phyloP scores from a whole-genome alignment of 306 rosid species.

The Quercus engelmannii region DNA sequence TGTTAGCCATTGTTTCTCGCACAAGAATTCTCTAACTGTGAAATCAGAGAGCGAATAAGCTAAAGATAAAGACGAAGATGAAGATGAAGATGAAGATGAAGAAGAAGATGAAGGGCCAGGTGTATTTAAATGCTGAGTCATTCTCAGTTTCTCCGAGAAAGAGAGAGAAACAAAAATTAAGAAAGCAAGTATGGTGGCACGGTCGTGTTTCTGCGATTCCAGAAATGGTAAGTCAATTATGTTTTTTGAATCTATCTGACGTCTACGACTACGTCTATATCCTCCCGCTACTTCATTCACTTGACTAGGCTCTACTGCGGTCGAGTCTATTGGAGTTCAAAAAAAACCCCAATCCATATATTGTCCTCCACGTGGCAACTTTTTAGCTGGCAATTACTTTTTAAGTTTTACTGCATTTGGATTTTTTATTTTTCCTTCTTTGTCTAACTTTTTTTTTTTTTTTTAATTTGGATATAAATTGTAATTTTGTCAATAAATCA shows the following conservation, averaged over 20 bases:
- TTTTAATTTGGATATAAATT: too few species aligned
- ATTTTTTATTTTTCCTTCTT: too few species aligned
- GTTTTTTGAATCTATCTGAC: neutral
- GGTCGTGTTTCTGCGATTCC: neutral
- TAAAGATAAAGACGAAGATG: neutral
- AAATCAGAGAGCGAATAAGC: neutral
- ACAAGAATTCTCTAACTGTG: neutral
- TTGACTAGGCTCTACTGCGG: neutral
- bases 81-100: neutral
- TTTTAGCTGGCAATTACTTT: too few species aligned
- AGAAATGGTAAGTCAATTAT: neutral
- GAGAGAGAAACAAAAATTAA: neutral
- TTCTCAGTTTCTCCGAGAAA: neutral
- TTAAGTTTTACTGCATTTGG: too few species aligned
- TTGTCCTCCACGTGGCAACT: too few species aligned
- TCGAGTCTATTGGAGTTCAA: neutral
- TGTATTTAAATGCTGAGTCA: neutral
- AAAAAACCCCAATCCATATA: too few species aligned
- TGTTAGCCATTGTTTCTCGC: conserved; percentile 1
- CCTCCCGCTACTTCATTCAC: neutral
- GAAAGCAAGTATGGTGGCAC: neutral
- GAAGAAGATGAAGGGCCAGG: neutral
- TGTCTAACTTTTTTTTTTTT: too few species aligned
- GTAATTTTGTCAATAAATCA: too few species aligned
- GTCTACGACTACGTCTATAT: neutral